These are phyloP conservation scores for Bipolaris oryzae DNA, from an alignment of 2,329 filamentous ascomycete species.

Conservation along the genomic window DNA sequence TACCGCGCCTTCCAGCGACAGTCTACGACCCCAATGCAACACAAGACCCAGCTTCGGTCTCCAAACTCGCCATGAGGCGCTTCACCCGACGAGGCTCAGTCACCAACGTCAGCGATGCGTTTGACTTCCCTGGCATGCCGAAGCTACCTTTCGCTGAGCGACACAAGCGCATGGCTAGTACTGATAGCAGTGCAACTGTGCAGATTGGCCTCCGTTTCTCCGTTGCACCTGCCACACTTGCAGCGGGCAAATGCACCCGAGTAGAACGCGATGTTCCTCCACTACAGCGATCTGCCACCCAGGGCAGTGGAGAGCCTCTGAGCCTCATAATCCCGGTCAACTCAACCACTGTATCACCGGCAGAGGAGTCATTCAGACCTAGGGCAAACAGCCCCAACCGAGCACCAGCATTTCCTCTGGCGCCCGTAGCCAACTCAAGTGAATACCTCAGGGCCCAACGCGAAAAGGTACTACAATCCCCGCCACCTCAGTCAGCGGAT, in stretches of 20 bases:
- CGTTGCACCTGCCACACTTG: slow-evolving; percentile 47
- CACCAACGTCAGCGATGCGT: slow-evolving; percentile 48
- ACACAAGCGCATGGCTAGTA: slow-evolving; percentile 65
- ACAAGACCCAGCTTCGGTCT: slow-evolving; percentile 27
- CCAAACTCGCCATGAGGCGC: slow-evolving; percentile 41
- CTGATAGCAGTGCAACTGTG: slow-evolving; percentile 70
- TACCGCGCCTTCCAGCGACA: slow-evolving; percentile 48
- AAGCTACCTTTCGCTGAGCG: slow-evolving; percentile 48
- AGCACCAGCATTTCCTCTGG: slow-evolving; percentile 35
- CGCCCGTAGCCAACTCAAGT: slow-evolving; percentile 34
- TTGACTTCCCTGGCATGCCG: slow-evolving; percentile 45
- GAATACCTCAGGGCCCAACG: slow-evolving; percentile 43
- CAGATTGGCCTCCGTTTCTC: slow-evolving; percentile 74
- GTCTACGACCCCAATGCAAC: slow-evolving; percentile 43
- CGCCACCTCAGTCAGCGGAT: slow-evolving; percentile 25
- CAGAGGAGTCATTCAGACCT: slow-evolving; percentile 25
- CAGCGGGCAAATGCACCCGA: slow-evolving; percentile 37
- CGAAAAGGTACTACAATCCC: slow-evolving; percentile 43
- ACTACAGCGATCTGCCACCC: slow-evolving; percentile 32
- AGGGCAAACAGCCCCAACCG: slow-evolving; percentile 26
- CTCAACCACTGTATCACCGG: slow-evolving; percentile 16
- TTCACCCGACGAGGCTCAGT: slow-evolving; percentile 43
- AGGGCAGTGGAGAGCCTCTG: slow-evolving; percentile 36
- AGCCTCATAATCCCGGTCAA: slow-evolving; percentile 42
- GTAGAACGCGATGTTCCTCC: slow-evolving; percentile 27